These are phyloP conservation scores for Monosporozyma siamensis DNA, from an alignment of 805 yeast genomes.

Conservation along the genomic window DNA sequence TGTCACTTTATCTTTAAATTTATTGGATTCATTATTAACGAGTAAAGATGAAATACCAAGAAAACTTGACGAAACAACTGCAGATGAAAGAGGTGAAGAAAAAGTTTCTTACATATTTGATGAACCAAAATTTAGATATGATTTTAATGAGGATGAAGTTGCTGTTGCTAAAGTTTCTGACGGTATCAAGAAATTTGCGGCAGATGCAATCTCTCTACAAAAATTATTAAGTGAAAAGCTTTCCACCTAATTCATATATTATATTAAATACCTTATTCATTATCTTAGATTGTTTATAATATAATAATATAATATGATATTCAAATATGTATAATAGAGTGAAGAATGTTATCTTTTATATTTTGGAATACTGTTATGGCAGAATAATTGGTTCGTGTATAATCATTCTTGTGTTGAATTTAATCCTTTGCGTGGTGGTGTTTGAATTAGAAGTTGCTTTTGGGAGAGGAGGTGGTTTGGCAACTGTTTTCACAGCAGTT, in stretches of 20 bases:
- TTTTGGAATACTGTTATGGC: too few relatives aligned
- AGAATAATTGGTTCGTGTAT: background rate
- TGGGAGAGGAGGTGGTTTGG: too few relatives aligned
- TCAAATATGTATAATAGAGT: too few relatives aligned
- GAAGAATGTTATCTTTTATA: too few relatives aligned
- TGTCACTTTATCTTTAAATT: constrained; percentile 88
- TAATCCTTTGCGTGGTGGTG: too few relatives aligned
- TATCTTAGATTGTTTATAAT: too few relatives aligned
- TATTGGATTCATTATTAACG: constrained; percentile 80
- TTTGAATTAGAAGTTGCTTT: too few relatives aligned
- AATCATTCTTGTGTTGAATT: background rate
- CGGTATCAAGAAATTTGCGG: constrained; percentile 96
- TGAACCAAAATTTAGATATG: constrained; percentile 85
- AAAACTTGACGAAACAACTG: constrained; percentile 61
- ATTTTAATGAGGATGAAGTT: constrained; percentile 93
- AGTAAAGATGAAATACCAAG: constrained; percentile 73
- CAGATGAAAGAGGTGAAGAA: constrained; percentile 40
- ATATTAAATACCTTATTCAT: background rate
- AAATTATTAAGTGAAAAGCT: constrained; percentile 54
- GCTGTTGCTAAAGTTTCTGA: constrained; percentile 95
- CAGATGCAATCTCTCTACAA: constrained; percentile 77
- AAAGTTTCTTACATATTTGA: constrained; percentile 77
- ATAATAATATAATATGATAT: too few relatives aligned
- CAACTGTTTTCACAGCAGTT: background rate
- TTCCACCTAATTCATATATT: background rate